Percentiles rank a stretch among this genome's conserved stretches.
phyloP scores from a whole-genome alignment of 257 asterid species.

The Mentha longifolia region DNA sequence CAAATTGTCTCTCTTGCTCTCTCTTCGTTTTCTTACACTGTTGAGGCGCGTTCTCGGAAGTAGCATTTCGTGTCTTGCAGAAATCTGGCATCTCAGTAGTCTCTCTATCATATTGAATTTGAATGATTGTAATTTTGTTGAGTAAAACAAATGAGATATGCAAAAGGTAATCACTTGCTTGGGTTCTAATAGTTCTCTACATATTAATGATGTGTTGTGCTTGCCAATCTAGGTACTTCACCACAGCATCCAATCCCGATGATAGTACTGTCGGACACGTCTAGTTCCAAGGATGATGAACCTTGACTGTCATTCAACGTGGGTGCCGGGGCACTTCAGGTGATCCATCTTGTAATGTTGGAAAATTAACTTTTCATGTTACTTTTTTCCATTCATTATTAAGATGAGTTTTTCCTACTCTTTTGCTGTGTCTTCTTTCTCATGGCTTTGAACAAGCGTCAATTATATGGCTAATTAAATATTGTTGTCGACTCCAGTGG shows the following conservation, averaged over 20 bases:
- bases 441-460: background rate
- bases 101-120: background rate
- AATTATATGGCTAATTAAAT: too few relatives aligned
- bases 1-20: background rate
- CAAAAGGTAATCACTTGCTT: background rate
- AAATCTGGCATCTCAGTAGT: background rate
- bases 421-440: background rate
- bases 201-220: slow-evolving; percentile 6
- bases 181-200: slow-evolving; percentile 7
- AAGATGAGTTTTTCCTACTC: too few relatives aligned
- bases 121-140: background rate
- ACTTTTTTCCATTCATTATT: background rate
- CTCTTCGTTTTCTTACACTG: background rate
- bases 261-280: slow-evolving; percentile 6
- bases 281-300: slow-evolving; percentile 49
- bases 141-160: background rate
- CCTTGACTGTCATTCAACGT: background rate
- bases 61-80: background rate
- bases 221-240: slow-evolving; percentile 40
- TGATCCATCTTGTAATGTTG: background rate
- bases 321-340: slow-evolving; percentile 24
- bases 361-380: background rate
- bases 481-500: background rate
- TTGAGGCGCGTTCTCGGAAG: background rate
- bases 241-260: slow-evolving; percentile 41